Evolutionary conservation across 176 grass and related monocot genomes (phyloP), one percentile per base, ranked within the genome.

Genomic region (Pontederia paniculata): DNA sequence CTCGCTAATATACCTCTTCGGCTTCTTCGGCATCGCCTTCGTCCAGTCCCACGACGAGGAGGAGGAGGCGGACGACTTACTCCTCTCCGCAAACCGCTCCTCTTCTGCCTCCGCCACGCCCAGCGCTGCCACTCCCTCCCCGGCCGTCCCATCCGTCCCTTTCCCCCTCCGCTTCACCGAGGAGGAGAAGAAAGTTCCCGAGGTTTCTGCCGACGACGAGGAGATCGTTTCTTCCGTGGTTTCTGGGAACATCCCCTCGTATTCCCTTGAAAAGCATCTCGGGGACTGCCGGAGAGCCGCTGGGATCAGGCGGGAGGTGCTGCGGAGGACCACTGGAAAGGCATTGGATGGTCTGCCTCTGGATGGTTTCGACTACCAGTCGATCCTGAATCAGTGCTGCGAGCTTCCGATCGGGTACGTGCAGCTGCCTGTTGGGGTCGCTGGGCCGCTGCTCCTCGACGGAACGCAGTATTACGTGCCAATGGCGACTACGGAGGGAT

Each of bases 401-500:
- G 88, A 94, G 64, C 66, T 94, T 15, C 83, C 88, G 0, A 67
- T 94, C 5, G 88, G 88, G 1, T 94, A 88, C 73, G 88, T 94
- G 18, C 88, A 94, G 68, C 58, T 94, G 23, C 88, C 88, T 0
- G 88, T 94, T 0, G 88, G 88, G 55, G 42, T 94, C 62, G 88
- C 83, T 0, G 88, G 88, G 0, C 88, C 88, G 51, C 76, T 94
- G 23, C 57, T 88, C 45, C 88, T 94, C 58, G 83, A 94, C 72
- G 83, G 88, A 2, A 78, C 62, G 70, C 56, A 70, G 62, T 94
- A 78, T 65, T 83, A 88, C 56, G 55, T 94, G 13, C 88, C 88
- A 64, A 94, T 94, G 88, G 88, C 88, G 3, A 94, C 88, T n/a
- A 94, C 88, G 1, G 88, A 94, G 75, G 88, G 88, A 12, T 94